Base-by-base conservation (phyloP, 2,329 filamentous ascomycete species). In the Bipolaris cookei region DNA sequence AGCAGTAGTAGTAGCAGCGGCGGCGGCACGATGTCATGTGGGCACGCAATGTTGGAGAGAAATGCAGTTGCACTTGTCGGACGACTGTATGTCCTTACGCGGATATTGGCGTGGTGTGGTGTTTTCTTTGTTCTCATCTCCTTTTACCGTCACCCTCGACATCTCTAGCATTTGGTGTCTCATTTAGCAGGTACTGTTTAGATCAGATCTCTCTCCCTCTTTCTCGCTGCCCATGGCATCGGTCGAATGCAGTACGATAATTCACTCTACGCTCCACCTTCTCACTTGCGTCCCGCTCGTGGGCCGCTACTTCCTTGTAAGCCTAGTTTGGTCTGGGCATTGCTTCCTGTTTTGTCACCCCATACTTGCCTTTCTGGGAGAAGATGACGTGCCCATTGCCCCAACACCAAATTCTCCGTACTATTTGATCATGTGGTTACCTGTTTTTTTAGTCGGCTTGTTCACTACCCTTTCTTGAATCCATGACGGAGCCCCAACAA, bases 1-100 rank as follows among this genome's bases (percentile, higher is more conserved):
- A 63, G 59, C 58, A 56, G 66, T 67, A 61, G 61, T 59, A 57
- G 57, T 60, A 23, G 38, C 11, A 6, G 38, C 20, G 62, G 58
- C 59, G 55, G 66, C 68, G 62, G 62, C 62, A 68, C 56, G 62
- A 69, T 65, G 71, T 69, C 63, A 70, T 66, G 66, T 66, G 61
- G 62, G 61, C 60, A 65, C 53, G 65, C 70, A 65, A 69, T 73
- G 64, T 74, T 67, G 64, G 65, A 44, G 60, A 62, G 62, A 61
- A 63, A 60, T 65, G 66, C 57, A 64, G 60, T 61, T 65, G 65
- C 63, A 65, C 59, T 64, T 47, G 66, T 64, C 51, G 63, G 66
- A 73, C 64, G 70, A 68, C 63, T 71, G 69, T 66, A 73, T 64
- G 70, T 73, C 42, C 67, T 71, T 71, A 65, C 66, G 71, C 71